Base-by-base conservation (phyloP, 2,329 filamentous ascomycete species). In the Chrysoporthe puriensis region DNA sequence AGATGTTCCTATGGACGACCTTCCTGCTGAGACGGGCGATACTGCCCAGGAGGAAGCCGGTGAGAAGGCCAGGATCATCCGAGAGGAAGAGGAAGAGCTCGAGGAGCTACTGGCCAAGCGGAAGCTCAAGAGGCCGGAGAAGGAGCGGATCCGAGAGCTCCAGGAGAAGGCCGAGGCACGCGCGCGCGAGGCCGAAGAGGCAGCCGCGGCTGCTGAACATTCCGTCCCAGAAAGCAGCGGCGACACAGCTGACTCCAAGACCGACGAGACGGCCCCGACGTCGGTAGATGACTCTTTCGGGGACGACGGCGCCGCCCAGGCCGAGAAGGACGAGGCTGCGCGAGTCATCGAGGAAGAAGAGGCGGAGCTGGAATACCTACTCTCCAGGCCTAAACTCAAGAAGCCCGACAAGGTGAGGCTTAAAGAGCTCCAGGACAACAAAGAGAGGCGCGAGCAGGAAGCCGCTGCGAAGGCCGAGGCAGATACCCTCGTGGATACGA, bases 51-150 rank as follows among this genome's bases (percentile, higher is more conserved):
- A 63, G 2, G 68, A 67, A 11, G 69, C 57, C 40, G 69, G 57
- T 26, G 69, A 70, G 42, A 66, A 65, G 43, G 64, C 64, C 16
- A 59, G 59, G 11, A 48, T 66, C 42, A 62, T 66, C 13, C 63
- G 46, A 14, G 63, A 63, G 21, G 69, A 70, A 43, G 67, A 67
- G 43, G 69, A 69, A 60, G 67, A 70, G 32, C 62, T 70, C 11
- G 63, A 66, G 7, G 13, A 42, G 21, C 52, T 70, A 8, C 43
- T 46, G 14, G 16, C 26, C 11, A 70, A 66, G 58, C 62, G 58
- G 54, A 70, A 66, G 44, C 66, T 8, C 48, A 70, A 62, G 5
- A 68, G 56, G 62, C 4, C 62, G 36, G 68, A 70, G 0, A 68
- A 62, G 40, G 63, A 68, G 1, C 68, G 68, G 5, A 32, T 68